Evolutionary conservation across 139 green algal genomes (phyloP).

Genomic region (Coccomyxa sp.): DNA sequence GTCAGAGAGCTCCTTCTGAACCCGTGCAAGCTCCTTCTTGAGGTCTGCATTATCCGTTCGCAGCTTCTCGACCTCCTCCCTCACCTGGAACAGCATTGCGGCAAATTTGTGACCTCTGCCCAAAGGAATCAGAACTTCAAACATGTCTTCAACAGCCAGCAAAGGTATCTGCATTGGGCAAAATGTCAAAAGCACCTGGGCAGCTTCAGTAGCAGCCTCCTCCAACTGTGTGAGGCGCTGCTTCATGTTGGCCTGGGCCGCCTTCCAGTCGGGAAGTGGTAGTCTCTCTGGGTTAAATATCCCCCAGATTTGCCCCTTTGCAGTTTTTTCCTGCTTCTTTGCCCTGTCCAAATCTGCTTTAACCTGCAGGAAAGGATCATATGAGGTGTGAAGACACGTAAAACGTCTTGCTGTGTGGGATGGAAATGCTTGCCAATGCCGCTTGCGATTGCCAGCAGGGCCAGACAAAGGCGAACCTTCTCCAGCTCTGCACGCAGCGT

Average conservation of each 20-base stretch:
- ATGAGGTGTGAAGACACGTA: background rate
- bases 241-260: too few species aligned
- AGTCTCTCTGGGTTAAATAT: background rate
- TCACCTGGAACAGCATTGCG: background rate
- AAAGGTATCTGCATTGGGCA: too few species aligned
- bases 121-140: background rate
- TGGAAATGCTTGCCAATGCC: background rate
- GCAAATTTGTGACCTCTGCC: background rate
- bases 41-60: background rate
- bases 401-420: background rate
- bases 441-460: background rate
- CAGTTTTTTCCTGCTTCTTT: background rate
- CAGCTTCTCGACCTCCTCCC: background rate
- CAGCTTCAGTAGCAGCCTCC: background rate
- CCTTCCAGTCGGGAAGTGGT: too few species aligned
- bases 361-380: background rate
- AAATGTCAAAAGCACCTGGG: background rate
- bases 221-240: too few species aligned
- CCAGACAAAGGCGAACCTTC: background rate
- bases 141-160: background rate
- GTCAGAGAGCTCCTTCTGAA: background rate
- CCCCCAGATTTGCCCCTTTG: background rate
- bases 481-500: background rate
- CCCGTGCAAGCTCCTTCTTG: background rate
- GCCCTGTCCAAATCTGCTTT: too few species aligned